phyloP scores from a whole-genome alignment of 2,329 filamentous ascomycete genomes.

The Penicillium sp. region DNA sequence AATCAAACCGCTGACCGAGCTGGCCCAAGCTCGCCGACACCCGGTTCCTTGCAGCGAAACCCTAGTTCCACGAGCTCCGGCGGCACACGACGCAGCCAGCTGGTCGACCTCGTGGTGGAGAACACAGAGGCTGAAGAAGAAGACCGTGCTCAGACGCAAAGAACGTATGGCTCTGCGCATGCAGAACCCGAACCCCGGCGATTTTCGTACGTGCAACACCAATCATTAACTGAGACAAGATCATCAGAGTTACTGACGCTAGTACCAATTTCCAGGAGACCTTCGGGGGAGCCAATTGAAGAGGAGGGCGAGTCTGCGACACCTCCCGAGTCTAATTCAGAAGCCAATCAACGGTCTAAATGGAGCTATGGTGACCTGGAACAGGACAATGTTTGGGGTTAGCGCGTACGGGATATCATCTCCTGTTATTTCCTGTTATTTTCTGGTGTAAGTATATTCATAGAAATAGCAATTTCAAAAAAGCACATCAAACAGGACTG shows the following conservation, averaged over 20 bases:
- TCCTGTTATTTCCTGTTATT: background rate
- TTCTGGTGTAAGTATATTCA: background rate
- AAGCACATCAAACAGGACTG: background rate
- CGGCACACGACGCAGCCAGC: slow-evolving; percentile 61
- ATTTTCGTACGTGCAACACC: slow-evolving; percentile 32
- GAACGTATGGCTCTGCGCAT: slow-evolving; percentile 64
- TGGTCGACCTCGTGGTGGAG: slow-evolving; percentile 69
- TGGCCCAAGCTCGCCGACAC: slow-evolving; percentile 25
- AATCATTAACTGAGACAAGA: slow-evolving; percentile 1
- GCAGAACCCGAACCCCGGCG: slow-evolving; percentile 49
- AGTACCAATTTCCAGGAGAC: slow-evolving; percentile 28
- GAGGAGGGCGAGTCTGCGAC: slow-evolving; percentile 18
- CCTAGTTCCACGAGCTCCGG: slow-evolving; percentile 49
- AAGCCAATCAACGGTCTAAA: slow-evolving; percentile 13
- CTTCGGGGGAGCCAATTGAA: slow-evolving; percentile 33
- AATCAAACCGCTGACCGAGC: slow-evolving; percentile 33
- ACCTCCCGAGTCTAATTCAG: slow-evolving; percentile 7
- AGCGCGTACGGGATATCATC: background rate
- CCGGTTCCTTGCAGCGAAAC: slow-evolving; percentile 30
- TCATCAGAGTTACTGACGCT: slow-evolving; percentile 17
- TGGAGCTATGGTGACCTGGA: slow-evolving; percentile 36
- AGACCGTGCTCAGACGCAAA: slow-evolving; percentile 63
- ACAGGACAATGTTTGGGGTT: slow-evolving; percentile 39
- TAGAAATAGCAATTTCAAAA: background rate
- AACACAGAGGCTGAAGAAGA: slow-evolving; percentile 63